These are phyloP conservation scores for Phytophthora constricta DNA, from an alignment of 352 stramenopile genomes.

Conservation along the genomic window DNA sequence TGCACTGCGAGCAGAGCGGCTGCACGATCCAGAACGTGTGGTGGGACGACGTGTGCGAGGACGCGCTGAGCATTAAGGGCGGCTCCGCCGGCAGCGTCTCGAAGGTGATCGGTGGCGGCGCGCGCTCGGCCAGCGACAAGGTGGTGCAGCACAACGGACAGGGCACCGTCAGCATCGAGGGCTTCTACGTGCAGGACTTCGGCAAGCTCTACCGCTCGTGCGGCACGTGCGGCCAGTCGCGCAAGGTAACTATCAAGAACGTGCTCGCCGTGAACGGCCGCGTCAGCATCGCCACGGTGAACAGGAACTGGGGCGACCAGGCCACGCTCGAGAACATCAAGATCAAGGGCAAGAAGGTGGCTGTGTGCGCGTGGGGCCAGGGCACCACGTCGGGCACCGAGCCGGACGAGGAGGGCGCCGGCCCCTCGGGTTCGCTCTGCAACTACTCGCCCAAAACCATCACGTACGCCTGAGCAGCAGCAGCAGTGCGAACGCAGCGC, in stretches of 20 bases:
- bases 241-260: constrained; percentile 35
- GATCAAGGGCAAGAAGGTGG: constrained; percentile 41
- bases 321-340: constrained; percentile 52
- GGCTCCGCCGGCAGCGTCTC: background rate
- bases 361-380: constrained; percentile 30
- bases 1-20: constrained; percentile 1
- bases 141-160: background rate
- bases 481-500: background rate
- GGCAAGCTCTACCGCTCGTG: constrained; percentile 4
- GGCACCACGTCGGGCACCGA: constrained; percentile 25
- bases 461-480: constrained; percentile 30
- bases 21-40: constrained; percentile 3
- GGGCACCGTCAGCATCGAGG: constrained; percentile 10
- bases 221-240: constrained; percentile 9
- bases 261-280: constrained; percentile 28
- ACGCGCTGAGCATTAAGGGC: constrained; percentile 2
- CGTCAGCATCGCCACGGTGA: constrained; percentile 47
- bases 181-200: constrained; percentile 18
- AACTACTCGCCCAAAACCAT: constrained; percentile 34
- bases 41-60: constrained; percentile 3
- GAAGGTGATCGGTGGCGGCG: background rate
- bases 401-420: constrained; percentile 22
- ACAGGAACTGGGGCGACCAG: constrained; percentile 50
- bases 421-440: constrained; percentile 28
- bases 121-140: constrained; percentile 1